Base-by-base conservation (phyloP, 371 early-diverging fungal species). In the Cokeromyces recurvatus region DNA sequence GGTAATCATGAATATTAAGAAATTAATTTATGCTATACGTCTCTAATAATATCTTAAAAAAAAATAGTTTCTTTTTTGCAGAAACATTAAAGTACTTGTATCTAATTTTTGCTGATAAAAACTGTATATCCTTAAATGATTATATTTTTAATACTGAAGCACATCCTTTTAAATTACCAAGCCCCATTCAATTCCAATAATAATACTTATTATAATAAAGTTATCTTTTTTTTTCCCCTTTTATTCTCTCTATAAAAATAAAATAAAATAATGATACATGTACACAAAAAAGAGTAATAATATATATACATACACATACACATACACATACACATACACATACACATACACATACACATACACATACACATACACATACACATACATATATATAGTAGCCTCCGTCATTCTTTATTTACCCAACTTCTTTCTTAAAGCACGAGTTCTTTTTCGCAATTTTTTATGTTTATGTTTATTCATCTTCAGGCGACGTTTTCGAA, bases 31-130 rank as follows among this genome's bases (percentile, higher is more conserved):
- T 7, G 9, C 20, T 38, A 31, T 19, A 4, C 19, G 11, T 20
- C 29, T 19, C 21, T 24, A 19, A 16, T 32, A 17, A n/a, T n/a
- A n/a, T n/a, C n/a, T n/a, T n/a, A n/a, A n/a, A n/a, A n/a, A n/a
- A n/a, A 6, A 27, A 27, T 51, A 85, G 85, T 20, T 91, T 88
- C 64, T 88, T 92, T 51, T 53, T 92, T 52, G 89, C 86, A 0
- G 92, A 95, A 55, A 94, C 94, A 2, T 71, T 95, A 35, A 95
- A 95, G 64, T 95, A 94, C 54, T 71, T 93, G 15, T 94, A 90
- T 65, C 66, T 93, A 45, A 74, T 89, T 20, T 94, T 94, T 64
- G 68, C 70, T 17, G 77, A 81, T 24, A 56, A 65, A 20, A 59
- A 64, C 8, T 38, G 77, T 16, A 49, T 85, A 2, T 74, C 86